Base-by-base conservation (phyloP, 2,329 filamentous ascomycete genomes). In the Thermomyces lanuginosus region DNA sequence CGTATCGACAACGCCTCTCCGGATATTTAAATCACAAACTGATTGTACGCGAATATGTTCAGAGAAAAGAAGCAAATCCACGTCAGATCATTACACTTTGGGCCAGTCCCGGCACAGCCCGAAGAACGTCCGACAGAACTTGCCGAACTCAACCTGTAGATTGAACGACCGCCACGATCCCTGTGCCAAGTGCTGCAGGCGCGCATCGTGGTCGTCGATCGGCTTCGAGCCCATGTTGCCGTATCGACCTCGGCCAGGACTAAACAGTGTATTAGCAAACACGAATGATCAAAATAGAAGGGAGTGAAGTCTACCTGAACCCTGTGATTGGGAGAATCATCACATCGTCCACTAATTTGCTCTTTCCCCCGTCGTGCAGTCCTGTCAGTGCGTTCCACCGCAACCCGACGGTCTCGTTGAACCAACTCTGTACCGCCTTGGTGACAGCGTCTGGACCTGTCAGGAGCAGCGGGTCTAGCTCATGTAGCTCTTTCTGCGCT, bases 201-300 rank as follows among this genome's bases (percentile, higher is more conserved):
- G 38, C 5, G 46, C 46, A 6, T 43, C 36, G 1, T 36, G 38
- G 24, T 50, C 39, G 5, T 40, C 40, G 7, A 42, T 20, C 1
- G 45, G 39, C 26, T 45, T 49, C 6, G 44, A 46, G 6, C 46
- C 46, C 46, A 50, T 50, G 17, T 48, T 48, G 2, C 39, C 37
- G 16, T 45, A 44, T 5, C 16, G 25, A 5, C 43, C 37, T 8
- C 46, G 38, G n/a, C 45, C 45, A 1, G 40, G 41, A 14, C 39
- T 45, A 19, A n/a, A n/a, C 2, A 8, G n/a, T 7, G 25, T 25
- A 10, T 27, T 21, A 30, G 21, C 8, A 12, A 11, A 18, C 6
- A 4, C 16, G 10, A 7, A 17, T 3, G 8, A 7, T 9, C 18
- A 20, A 16, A 29, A 20, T 23, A 13, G 16, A 11, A 8, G 11